Evolutionary conservation across 352 stramenopile genomes (phyloP).

Genomic region (Phytophthora tubulina): DNA sequence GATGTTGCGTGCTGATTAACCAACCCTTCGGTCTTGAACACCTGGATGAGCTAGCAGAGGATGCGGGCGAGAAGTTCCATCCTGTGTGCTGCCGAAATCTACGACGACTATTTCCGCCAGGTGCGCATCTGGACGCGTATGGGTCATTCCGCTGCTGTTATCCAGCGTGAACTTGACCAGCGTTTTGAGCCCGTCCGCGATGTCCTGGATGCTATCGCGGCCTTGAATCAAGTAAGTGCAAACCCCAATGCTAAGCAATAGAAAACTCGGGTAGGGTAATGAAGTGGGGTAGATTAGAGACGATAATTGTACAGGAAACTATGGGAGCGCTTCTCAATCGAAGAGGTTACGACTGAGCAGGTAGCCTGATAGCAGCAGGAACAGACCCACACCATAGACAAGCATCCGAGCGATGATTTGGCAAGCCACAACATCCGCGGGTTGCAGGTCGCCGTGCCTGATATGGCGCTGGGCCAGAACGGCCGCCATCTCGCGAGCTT

Average conservation of each 20-base stretch:
- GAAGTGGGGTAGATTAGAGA: not conserved
- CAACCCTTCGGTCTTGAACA: conserved; percentile 67
- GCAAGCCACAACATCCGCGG: conserved; percentile 55
- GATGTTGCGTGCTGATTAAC: conserved; percentile 75
- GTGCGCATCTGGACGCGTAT: conserved; percentile 78
- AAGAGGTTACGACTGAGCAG: conserved; percentile 40
- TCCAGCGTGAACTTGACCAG: conserved; percentile 62
- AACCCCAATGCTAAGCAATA: conserved; percentile 8
- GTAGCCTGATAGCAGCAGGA: conserved; percentile 49
- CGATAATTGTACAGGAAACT: conserved; percentile 27
- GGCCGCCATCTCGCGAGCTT: conserved; percentile 61
- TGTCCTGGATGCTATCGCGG: conserved; percentile 50
- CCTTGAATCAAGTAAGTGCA: conserved; percentile 26
- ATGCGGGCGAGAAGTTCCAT: conserved; percentile 62
- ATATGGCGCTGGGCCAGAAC: conserved; percentile 58
- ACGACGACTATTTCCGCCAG: conserved; percentile 80
- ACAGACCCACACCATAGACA: conserved; percentile 46
- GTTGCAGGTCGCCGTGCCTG: conserved; percentile 46
- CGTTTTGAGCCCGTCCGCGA: conserved; percentile 58
- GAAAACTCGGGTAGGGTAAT: not conserved
- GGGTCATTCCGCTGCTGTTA: conserved; percentile 59
- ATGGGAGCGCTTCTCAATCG: conserved; percentile 25
- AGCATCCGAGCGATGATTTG: conserved; percentile 61
- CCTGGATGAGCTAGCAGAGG: conserved; percentile 60
- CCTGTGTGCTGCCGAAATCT: conserved; percentile 74